Percentiles rank a stretch among this genome's conserved stretches.
phyloP scores from a whole-genome alignment of 1,284 basidiomycete genomes.

The Chalciporus sp. region DNA sequence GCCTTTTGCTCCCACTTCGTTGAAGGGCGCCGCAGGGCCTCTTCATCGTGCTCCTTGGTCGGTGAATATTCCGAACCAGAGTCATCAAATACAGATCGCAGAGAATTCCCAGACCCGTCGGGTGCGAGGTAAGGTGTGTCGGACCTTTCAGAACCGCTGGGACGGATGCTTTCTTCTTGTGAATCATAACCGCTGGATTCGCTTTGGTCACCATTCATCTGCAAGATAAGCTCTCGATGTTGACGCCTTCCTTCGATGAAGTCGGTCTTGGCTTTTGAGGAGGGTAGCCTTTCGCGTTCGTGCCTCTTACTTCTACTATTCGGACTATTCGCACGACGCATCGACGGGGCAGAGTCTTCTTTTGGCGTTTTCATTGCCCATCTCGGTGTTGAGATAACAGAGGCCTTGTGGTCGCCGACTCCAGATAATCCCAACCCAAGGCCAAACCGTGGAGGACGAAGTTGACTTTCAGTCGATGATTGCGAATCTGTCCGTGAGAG shows the following conservation, averaged over 20 bases:
- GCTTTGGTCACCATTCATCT: background rate
- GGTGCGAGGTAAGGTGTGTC: slow-evolving; percentile 16
- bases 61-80: slow-evolving; percentile 35
- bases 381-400: slow-evolving; percentile 10
- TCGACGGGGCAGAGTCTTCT: slow-evolving; percentile 1
- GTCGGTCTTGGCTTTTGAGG: slow-evolving; percentile 5
- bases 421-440: slow-evolving; percentile 31
- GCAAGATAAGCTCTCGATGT: slow-evolving; percentile 25
- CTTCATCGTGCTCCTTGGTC: slow-evolving; percentile 18
- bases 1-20: slow-evolving; percentile 7
- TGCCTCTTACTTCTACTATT: slow-evolving; percentile 7
- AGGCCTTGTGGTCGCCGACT: slow-evolving; percentile 14
- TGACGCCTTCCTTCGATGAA: slow-evolving; percentile 15
- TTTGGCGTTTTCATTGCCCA: slow-evolving; percentile 14
- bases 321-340: slow-evolving; percentile 8
- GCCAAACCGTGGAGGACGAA: slow-evolving; percentile 31
- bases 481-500: slow-evolving; percentile 20
- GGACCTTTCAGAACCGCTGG: slow-evolving; percentile 17
- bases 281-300: slow-evolving; percentile 10
- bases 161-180: slow-evolving; percentile 1
- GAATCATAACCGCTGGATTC: slow-evolving; percentile 28
- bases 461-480: slow-evolving; percentile 26
- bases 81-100: slow-evolving; percentile 25
- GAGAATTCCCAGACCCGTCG: slow-evolving; percentile 23
- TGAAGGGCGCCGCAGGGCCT: slow-evolving; percentile 4